phyloP scores from a whole-genome alignment of 768 basidiomycete genomes.

The Lepiota venenata region DNA sequence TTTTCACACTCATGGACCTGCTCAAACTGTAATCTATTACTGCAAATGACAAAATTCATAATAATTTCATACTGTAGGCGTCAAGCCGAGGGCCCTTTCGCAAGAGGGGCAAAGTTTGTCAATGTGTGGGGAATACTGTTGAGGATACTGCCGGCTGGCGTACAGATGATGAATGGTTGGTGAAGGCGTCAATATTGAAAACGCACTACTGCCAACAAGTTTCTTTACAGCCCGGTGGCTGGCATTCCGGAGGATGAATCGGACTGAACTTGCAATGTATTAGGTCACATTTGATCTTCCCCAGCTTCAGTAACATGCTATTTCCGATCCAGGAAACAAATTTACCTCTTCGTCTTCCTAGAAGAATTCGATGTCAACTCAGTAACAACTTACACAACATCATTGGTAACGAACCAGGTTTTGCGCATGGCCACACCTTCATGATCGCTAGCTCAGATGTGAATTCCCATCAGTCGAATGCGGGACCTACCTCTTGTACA shows the following conservation, averaged over 20 bases:
- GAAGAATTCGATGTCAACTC: constrained; percentile 10
- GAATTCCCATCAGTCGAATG: neutral
- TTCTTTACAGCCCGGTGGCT: constrained; percentile 46
- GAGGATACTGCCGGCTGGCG: constrained; percentile 56
- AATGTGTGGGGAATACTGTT: constrained; percentile 67
- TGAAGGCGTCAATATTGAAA: constrained; percentile 10
- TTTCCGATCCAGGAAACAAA: neutral
- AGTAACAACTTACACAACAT: neutral
- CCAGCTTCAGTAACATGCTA: constrained; percentile 4
- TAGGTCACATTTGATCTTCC: constrained; percentile 60
- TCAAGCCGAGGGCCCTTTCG: constrained; percentile 12
- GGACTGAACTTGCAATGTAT: constrained; percentile 63
- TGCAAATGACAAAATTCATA: neutral
- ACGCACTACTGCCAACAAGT: constrained; percentile 74
- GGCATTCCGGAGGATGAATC: constrained; percentile 47
- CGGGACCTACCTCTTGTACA: constrained; percentile 44
- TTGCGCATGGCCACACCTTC: constrained; percentile 54
- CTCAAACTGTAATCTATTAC: constrained; percentile 4
- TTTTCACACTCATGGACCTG: neutral
- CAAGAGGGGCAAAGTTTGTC: constrained; percentile 59
- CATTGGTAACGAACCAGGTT: constrained; percentile 36
- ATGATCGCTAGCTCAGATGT: neutral
- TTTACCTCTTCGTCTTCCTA: constrained; percentile 60
- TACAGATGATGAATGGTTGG: constrained; percentile 17
- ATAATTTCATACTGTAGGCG: neutral